phyloP scores from a whole-genome alignment of 129 eudicot genomes.

The Silybum marianum region DNA sequence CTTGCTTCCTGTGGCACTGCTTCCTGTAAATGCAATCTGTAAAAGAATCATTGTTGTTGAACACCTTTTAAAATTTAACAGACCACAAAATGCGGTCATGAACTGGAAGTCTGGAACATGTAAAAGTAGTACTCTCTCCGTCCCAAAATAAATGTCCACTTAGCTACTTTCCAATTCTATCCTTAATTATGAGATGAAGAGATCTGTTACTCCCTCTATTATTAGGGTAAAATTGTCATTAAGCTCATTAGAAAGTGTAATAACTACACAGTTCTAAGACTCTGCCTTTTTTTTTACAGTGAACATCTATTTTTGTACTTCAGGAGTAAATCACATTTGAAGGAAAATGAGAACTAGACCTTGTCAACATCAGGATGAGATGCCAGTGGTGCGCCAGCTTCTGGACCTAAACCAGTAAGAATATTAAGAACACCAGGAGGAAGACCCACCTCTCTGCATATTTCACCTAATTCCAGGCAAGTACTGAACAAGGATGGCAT shows the following conservation, averaged over 20 bases:
- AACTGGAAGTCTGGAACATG: neutral
- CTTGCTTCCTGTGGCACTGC: conserved; percentile 92
- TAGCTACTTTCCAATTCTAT: neutral
- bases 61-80: neutral
- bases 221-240: neutral
- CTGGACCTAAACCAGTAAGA: conserved; percentile 77
- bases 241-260: too few species aligned
- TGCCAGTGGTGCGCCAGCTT: conserved; percentile 90
- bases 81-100: neutral
- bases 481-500: conserved; percentile 46
- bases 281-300: neutral
- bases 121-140: conserved; percentile 1
- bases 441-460: conserved; percentile 75
- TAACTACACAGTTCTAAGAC: neutral
- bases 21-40: conserved; percentile 98
- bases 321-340: neutral
- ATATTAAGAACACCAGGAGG: conserved; percentile 72
- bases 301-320: neutral
- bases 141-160: neutral
- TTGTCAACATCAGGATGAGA: conserved; percentile 90
- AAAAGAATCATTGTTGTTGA: conserved; percentile 5
- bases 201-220: neutral
- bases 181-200: neutral
- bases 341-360: conserved; percentile 40
- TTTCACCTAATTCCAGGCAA: conserved; percentile 72